phyloP scores from a whole-genome alignment of 2,329 filamentous ascomycete genomes.

The Alternaria angustiovoidea region DNA sequence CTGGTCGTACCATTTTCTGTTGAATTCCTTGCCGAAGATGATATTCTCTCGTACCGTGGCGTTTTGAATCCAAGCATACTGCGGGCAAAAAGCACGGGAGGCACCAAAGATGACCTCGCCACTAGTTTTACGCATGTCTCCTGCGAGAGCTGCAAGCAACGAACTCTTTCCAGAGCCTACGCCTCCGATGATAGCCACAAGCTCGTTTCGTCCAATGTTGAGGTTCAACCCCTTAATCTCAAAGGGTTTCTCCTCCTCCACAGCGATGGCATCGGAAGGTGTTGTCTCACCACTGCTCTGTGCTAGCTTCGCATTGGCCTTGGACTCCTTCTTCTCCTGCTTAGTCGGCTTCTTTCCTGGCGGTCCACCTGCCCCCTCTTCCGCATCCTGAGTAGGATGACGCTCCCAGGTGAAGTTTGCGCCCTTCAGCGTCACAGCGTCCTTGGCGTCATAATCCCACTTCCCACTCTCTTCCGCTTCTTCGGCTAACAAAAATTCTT shows the following conservation, averaged over 20 bases:
- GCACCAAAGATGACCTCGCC: conserved; percentile 80
- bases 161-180: conserved; percentile 93
- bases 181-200: conserved; percentile 85
- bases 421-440: conserved; percentile 71
- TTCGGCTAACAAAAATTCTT: conserved; percentile 87
- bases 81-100: conserved; percentile 87
- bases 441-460: conserved; percentile 61
- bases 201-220: conserved; percentile 74
- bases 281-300: conserved; percentile 44
- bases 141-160: conserved; percentile 84
- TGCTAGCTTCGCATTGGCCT: conserved; percentile 42
- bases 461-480: conserved; percentile 78
- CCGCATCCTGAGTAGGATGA: conserved; percentile 61
- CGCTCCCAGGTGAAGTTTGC: conserved; percentile 90
- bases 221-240: conserved; percentile 74
- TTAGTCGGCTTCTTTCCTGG: conserved; percentile 56
- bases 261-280: conserved; percentile 56
- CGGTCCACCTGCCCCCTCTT: conserved; percentile 41
- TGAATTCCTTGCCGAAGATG: conserved; percentile 78
- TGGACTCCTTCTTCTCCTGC: conserved; percentile 58
- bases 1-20: conserved; percentile 79
- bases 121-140: conserved; percentile 87
- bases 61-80: conserved; percentile 99
- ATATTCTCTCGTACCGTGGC: conserved; percentile 88
- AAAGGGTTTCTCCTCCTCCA: conserved; percentile 71